phyloP scores from a whole-genome alignment of 2,329 filamentous ascomycete species.

The Cercospora sp. region DNA sequence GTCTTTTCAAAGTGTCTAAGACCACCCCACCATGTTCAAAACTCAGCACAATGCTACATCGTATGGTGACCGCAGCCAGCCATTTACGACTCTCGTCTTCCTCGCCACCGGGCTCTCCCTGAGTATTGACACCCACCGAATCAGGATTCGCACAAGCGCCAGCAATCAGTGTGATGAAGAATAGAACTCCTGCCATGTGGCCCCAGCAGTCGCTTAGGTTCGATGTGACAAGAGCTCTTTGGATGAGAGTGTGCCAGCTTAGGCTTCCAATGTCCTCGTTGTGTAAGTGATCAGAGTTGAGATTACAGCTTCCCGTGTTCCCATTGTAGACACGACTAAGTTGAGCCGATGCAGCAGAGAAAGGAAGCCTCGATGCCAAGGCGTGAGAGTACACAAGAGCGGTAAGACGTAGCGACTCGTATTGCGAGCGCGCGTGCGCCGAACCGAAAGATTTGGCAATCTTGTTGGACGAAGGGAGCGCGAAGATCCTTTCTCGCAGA shows the following conservation, averaged over 20 bases:
- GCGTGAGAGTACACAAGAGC: constrained; percentile 35
- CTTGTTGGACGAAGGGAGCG: constrained; percentile 10
- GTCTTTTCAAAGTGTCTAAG: constrained; percentile 30
- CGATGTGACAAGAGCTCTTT: constrained; percentile 30
- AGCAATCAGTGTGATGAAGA: constrained; percentile 37
- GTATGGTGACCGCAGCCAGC: constrained; percentile 36
- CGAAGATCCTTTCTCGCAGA: constrained; percentile 24
- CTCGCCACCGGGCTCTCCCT: constrained; percentile 23
- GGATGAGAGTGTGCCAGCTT: constrained; percentile 30
- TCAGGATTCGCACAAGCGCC: constrained; percentile 34
- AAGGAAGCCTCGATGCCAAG: constrained; percentile 25
- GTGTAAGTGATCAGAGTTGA: constrained; percentile 8
- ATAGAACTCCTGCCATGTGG: constrained; percentile 38
- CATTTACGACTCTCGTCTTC: constrained; percentile 34
- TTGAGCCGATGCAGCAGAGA: constrained; percentile 28
- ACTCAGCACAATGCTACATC: constrained; percentile 36
- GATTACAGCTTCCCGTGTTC: background rate
- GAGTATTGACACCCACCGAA: constrained; percentile 8
- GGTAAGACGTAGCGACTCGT: constrained; percentile 35
- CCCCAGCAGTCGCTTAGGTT: constrained; percentile 38
- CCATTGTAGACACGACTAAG: constrained; percentile 5
- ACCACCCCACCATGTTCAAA: constrained; percentile 37
- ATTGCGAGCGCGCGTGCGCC: constrained; percentile 26
- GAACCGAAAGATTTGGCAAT: constrained; percentile 17
- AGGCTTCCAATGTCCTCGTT: constrained; percentile 1